Evolutionary conservation across 768 basidiomycete species (phyloP).

Genomic region (Russula compacta): DNA sequence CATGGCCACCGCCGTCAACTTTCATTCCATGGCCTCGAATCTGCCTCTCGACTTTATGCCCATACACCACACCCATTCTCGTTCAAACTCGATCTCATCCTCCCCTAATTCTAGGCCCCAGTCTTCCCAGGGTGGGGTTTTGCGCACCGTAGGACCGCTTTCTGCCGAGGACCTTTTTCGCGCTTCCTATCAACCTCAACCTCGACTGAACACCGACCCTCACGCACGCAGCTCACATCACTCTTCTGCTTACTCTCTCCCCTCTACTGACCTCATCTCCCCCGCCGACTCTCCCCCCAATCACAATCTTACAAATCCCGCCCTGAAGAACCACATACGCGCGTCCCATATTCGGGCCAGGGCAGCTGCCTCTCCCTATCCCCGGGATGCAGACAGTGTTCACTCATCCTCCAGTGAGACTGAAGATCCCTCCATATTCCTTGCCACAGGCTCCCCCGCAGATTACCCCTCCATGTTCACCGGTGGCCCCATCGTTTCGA

Average conservation of each 20-base stretch:
- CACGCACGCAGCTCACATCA: conserved; percentile 33
- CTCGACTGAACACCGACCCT: conserved; percentile 39
- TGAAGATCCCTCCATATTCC: conserved; percentile 79
- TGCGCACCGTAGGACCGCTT: conserved; percentile 43
- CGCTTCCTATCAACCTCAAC: conserved; percentile 49
- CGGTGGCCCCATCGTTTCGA: conserved; percentile 34
- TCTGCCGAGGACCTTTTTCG: conserved; percentile 65
- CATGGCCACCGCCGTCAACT: conserved; percentile 23
- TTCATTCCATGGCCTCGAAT: conserved; percentile 42
- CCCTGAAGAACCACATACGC: conserved; percentile 69
- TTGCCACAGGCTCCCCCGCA: conserved; percentile 43
- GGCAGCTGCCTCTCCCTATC: conserved; percentile 75
- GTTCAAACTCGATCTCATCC: conserved; percentile 72
- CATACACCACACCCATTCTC: conserved; percentile 53
- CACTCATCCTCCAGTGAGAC: conserved; percentile 84
- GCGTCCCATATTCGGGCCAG: conserved; percentile 72
- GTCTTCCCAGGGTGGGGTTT: conserved; percentile 59
- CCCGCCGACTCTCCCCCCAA: conserved; percentile 64
- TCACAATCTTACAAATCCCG: conserved; percentile 63
- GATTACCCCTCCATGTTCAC: conserved; percentile 64
- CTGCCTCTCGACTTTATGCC: conserved; percentile 67
- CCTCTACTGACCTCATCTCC: conserved; percentile 33
- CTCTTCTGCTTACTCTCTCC: conserved; percentile 33
- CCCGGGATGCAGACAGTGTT: conserved; percentile 76
- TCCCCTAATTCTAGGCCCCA: conserved; percentile 72